These are phyloP conservation scores for Penicillium taxi DNA, from an alignment of 495 filamentous ascomycete genomes.

Conservation along the genomic window DNA sequence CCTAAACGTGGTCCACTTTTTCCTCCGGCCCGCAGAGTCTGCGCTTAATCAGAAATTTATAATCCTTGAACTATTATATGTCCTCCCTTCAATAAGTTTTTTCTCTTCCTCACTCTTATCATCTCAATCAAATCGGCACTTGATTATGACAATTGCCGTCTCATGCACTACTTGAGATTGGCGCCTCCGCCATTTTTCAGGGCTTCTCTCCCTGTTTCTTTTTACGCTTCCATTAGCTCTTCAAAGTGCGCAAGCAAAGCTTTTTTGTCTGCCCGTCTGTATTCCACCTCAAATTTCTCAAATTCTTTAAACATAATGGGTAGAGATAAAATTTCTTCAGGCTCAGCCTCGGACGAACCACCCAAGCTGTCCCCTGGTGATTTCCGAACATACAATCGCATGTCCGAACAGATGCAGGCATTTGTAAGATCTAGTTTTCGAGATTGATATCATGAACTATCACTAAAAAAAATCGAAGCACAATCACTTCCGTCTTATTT, in stretches of 20 bases:
- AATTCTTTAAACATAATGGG: constrained; percentile 1
- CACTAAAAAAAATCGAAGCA: constrained; percentile 43
- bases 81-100: background rate
- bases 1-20: background rate
- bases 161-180: constrained; percentile 12
- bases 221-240: background rate
- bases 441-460: background rate
- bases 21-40: background rate
- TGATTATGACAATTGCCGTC: constrained; percentile 12
- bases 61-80: constrained; percentile 2
- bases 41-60: constrained; percentile 17
- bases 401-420: constrained; percentile 71
- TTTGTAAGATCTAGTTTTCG: constrained; percentile 44
- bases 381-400: constrained; percentile 58
- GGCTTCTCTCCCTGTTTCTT: constrained; percentile 3
- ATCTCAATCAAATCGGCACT: constrained; percentile 9
- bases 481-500: constrained; percentile 65
- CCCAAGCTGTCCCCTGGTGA: constrained; percentile 47
- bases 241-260: too few species aligned
- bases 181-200: constrained; percentile 5
- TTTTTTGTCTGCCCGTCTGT: too few species aligned
- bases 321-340: constrained; percentile 3
- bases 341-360: constrained; percentile 4
- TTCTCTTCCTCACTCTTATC: background rate
- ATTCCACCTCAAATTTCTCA: constrained; percentile 3